Conservation (phyloP, 371 early-diverging fungal genomes). For the Syncephalastrum monosporum region DNA sequence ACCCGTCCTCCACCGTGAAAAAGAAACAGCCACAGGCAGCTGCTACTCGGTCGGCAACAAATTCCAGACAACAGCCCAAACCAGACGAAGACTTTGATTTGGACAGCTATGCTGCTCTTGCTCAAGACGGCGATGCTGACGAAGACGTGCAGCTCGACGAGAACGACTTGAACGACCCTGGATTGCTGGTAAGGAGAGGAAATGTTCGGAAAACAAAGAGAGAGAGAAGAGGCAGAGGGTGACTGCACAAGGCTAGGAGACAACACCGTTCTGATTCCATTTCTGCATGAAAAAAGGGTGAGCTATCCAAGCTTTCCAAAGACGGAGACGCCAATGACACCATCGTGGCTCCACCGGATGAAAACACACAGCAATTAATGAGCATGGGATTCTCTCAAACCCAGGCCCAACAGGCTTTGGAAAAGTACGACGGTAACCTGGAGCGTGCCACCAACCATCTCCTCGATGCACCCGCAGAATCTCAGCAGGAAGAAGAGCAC, state of each 20-base stretch:
- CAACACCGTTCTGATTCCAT: background rate
- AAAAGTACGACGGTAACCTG: conserved; percentile 27
- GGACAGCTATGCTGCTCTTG: conserved; percentile 38
- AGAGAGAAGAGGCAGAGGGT: background rate
- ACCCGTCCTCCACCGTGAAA: conserved; percentile 13
- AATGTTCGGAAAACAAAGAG: background rate
- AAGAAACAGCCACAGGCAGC: conserved; percentile 6
- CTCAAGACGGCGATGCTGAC: conserved; percentile 34
- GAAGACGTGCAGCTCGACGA: conserved; percentile 41
- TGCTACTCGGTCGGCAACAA: background rate
- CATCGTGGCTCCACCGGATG: background rate
- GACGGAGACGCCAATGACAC: background rate
- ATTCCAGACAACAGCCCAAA: background rate
- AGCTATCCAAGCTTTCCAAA: conserved; percentile 21
- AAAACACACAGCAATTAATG: conserved; percentile 15
- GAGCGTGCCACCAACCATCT: conserved; percentile 39
- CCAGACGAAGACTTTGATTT: conserved; percentile 29
- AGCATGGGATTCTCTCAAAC: conserved; percentile 33
- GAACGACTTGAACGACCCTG: conserved; percentile 38
- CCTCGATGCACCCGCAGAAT: conserved; percentile 21
- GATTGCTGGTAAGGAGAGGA: conserved; percentile 29
- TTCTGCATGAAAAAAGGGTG: conserved; percentile 16
- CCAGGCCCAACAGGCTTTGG: conserved; percentile 28
- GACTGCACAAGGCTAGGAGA: too few species aligned
- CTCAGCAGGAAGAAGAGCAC: background rate